Conservation (phyloP, 2,329 filamentous ascomycete genomes). For the Torrubiellomyces zombiae region DNA sequence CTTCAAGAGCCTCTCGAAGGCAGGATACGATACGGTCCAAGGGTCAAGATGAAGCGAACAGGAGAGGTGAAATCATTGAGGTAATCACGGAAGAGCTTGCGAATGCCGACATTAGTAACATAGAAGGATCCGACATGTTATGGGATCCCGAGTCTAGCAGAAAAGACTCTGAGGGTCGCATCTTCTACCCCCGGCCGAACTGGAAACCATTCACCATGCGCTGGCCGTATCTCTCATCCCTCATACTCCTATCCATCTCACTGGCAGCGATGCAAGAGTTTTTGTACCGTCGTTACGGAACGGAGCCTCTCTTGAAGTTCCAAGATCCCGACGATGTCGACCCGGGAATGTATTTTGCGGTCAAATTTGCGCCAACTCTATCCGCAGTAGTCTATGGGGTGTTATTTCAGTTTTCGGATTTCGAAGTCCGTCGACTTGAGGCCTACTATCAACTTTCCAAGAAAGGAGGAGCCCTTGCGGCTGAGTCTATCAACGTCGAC, state of each 20-base stretch:
- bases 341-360: conserved; percentile 36
- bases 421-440: conserved; percentile 50
- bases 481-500: conserved; percentile 55
- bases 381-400: conserved; percentile 45
- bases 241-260: conserved; percentile 35
- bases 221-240: conserved; percentile 37
- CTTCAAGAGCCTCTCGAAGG: conserved; percentile 11
- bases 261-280: conserved; percentile 37
- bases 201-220: conserved; percentile 53
- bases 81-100: conserved; percentile 29
- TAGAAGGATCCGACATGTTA: conserved; percentile 24
- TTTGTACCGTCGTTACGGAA: conserved; percentile 32
- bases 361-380: conserved; percentile 48
- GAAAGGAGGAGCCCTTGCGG: conserved; percentile 40
- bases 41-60: conserved; percentile 42
- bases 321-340: conserved; percentile 30
- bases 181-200: conserved; percentile 46
- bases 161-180: conserved; percentile 21
- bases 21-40: conserved; percentile 28
- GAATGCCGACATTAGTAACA: conserved; percentile 33
- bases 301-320: conserved; percentile 31
- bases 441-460: conserved; percentile 50
- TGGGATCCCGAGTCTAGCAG: conserved; percentile 16
- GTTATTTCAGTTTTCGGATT: conserved; percentile 49
- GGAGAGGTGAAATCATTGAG: conserved; percentile 40